These are phyloP conservation scores for Abrus pulchellus DNA, from an alignment of 306 rosid species.

Conservation along the genomic window DNA sequence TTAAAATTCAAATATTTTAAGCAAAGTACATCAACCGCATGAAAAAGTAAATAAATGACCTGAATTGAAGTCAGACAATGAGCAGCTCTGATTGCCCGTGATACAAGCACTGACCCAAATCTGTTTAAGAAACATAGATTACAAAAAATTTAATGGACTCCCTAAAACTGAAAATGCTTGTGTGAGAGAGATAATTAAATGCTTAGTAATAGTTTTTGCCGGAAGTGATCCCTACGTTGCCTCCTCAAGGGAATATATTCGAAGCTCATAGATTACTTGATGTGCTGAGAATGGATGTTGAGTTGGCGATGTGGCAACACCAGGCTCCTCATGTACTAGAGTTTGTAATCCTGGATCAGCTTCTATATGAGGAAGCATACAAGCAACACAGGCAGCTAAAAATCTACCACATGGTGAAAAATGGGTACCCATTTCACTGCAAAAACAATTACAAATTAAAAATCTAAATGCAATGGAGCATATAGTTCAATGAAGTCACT, in stretches of 20 bases:
- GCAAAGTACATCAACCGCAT: conserved; percentile 21
- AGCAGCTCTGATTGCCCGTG: conserved; percentile 80
- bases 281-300: conserved; percentile 78
- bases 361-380: conserved; percentile 67
- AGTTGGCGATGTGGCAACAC: conserved; percentile 76
- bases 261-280: conserved; percentile 83
- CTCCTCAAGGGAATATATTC: conserved; percentile 78
- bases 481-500: conserved; percentile 24
- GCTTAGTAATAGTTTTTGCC: conserved; percentile 24
- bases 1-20: not conserved
- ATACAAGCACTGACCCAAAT: conserved; percentile 70
- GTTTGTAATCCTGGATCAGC: conserved; percentile 66
- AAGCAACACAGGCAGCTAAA: conserved; percentile 61
- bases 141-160: not conserved
- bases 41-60: conserved; percentile 57
- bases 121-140: conserved; percentile 51
- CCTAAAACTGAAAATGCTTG: not conserved
- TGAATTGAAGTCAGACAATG: conserved; percentile 86
- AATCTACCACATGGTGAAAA: conserved; percentile 66
- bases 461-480: conserved; percentile 28
- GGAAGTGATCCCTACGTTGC: conserved; percentile 65
- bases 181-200: conserved; percentile 12
- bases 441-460: conserved; percentile 40
- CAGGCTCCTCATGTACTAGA: conserved; percentile 64
- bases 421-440: conserved; percentile 69